Base-by-base conservation (phyloP, 768 basidiomycete species). In the Tylopilus rubrobrunneus region DNA sequence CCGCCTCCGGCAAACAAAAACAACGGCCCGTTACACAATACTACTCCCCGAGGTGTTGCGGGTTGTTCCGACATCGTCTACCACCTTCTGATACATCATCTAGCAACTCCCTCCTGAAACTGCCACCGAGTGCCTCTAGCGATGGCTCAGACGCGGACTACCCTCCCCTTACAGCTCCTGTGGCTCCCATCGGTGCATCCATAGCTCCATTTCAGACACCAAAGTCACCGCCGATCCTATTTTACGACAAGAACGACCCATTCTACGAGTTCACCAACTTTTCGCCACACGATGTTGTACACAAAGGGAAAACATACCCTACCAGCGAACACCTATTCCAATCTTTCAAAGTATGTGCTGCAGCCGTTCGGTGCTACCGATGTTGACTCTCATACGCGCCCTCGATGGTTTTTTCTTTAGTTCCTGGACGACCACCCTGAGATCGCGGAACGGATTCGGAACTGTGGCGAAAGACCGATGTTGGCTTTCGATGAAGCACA, bases 251-350 rank as follows among this genome's bases (percentile, higher is more conserved):
- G 62, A 71, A 78, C 12, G 73, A 79, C 42, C 83, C 84, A 11
- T 75, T 86, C 62, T 86, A 87, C 56, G 85, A 83, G 7, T 87
- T 87, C 62, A 86, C 86, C 40, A 87, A 87, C 66, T 87, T 87
- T 66, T 87, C 87, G 10, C 66, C 80, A 1, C 86, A 88, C 65
- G 74, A 80, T 42, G 79, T 89, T 10, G 60, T 73, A 10, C 84
- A 86, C 64, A 76, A 81, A 31, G 81, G 81, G 39, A 84, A 82
- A 63, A 74, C 69, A 50, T 89, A 88, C 62, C 85, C 86, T 1
- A 89, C 87, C 1, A 85, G 85, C 62, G 87, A 88, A 64, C 87
- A 89, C 67, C 76, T 89, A 11, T 89, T 87, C 62, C 87, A 89
- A 59, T 83, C 87, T 3, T 79, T 87, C 71, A 88, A 87, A 66